Conservation (phyloP, 352 stramenopile genomes). For the Phytophthora quininea region DNA sequence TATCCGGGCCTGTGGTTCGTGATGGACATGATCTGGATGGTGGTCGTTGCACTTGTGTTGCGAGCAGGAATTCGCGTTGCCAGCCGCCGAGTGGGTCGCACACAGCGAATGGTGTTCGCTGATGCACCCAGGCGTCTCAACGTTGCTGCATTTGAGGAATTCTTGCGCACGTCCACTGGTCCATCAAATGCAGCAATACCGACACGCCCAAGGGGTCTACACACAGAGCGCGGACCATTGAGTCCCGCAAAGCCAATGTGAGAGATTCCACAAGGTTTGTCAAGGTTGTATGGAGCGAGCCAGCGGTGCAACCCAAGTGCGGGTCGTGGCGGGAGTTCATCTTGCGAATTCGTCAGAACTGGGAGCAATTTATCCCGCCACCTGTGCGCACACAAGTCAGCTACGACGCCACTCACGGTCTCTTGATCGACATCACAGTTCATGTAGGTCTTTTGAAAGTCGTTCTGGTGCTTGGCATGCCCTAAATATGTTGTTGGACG, state of each 20-base stretch:
- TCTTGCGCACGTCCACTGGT: conserved; percentile 34
- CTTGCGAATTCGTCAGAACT: conserved; percentile 26
- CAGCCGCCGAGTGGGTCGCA: conserved; percentile 44
- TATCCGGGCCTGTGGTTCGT: conserved; percentile 58
- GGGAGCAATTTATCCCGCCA: conserved; percentile 45
- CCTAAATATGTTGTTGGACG: not conserved
- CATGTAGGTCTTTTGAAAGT: conserved; percentile 32
- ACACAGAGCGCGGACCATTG: conserved; percentile 37
- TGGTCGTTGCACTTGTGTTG: conserved; percentile 43
- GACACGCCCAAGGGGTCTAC: conserved; percentile 12
- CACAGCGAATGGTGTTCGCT: conserved; percentile 44
- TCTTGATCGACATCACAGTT: conserved; percentile 64
- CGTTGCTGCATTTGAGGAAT: conserved; percentile 58
- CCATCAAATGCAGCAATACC: not conserved
- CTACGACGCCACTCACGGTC: conserved; percentile 59
- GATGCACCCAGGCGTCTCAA: conserved; percentile 55
- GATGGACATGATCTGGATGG: conserved; percentile 55
- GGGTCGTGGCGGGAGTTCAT: conserved; percentile 32
- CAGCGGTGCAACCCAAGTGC: conserved; percentile 33
- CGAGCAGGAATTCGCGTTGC: conserved; percentile 42
- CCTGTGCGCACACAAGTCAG: conserved; percentile 62
- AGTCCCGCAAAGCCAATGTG: conserved; percentile 76
- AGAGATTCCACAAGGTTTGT: conserved; percentile 72
- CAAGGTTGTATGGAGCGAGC: conserved; percentile 91
- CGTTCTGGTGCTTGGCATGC: not conserved